Conservation (phyloP, 2,329 filamentous ascomycete genomes). For the Pseudocercospora vitis region DNA sequence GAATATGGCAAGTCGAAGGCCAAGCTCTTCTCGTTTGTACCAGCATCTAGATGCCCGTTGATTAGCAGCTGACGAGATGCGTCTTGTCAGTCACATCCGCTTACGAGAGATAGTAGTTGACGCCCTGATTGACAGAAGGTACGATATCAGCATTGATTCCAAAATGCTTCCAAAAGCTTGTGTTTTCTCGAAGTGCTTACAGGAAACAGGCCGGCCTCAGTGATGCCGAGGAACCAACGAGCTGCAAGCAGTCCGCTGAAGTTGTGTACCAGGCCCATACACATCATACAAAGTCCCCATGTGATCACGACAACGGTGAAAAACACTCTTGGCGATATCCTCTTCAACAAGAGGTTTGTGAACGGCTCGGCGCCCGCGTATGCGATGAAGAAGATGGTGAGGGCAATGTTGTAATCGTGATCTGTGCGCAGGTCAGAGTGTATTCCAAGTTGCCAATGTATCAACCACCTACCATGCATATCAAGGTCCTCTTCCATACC, state of each 20-base stretch:
- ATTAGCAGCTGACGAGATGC: not conserved
- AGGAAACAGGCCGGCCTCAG: constrained; percentile 34
- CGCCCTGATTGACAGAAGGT: constrained; percentile 52
- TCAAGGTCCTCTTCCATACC: constrained; percentile 58
- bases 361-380: constrained; percentile 77
- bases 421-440: constrained; percentile 31
- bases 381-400: constrained; percentile 85
- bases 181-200: not conserved
- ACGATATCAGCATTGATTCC: not conserved
- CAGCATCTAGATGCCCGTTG: constrained; percentile 55
- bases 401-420: constrained; percentile 67
- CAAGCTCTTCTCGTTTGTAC: constrained; percentile 78
- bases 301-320: constrained; percentile 71
- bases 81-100: not conserved
- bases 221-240: constrained; percentile 35
- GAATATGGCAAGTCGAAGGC: constrained; percentile 74
- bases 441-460: not conserved
- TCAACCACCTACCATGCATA: constrained; percentile 47
- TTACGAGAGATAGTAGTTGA: constrained; percentile 72
- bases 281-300: constrained; percentile 54
- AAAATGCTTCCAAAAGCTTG: not conserved
- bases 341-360: constrained; percentile 78
- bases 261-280: constrained; percentile 27
- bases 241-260: constrained; percentile 31
- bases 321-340: constrained; percentile 71